These are phyloP conservation scores for Pyrenophora teres DNA, from an alignment of 2,329 filamentous ascomycete genomes.

Conservation along the genomic window DNA sequence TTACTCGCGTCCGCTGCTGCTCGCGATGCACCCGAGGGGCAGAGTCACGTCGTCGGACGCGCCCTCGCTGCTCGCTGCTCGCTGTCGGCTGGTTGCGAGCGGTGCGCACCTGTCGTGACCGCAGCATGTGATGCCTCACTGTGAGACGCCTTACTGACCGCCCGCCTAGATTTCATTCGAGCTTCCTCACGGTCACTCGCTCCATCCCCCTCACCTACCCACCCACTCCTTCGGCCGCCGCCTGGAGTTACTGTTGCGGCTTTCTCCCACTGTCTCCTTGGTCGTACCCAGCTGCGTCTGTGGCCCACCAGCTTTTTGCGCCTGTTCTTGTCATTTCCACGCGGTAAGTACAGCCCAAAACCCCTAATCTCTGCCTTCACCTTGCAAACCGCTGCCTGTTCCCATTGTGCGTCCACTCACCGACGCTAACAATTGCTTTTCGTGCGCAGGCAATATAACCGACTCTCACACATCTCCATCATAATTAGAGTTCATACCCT, in stretches of 20 bases:
- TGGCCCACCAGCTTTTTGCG: slow-evolving; percentile 25
- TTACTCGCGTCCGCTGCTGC: not conserved
- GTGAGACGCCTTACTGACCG: slow-evolving; percentile 31
- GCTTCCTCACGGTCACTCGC: slow-evolving; percentile 40
- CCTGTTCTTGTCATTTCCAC: slow-evolving; percentile 26
- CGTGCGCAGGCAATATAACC: slow-evolving; percentile 27
- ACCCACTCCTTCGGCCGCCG: slow-evolving; percentile 30
- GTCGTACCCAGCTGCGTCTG: slow-evolving; percentile 15
- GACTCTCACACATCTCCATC: slow-evolving; percentile 29
- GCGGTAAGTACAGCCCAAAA: slow-evolving; percentile 38
- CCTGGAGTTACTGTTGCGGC: slow-evolving; percentile 42
- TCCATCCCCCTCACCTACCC: slow-evolving; percentile 23
- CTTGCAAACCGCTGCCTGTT: slow-evolving; percentile 9
- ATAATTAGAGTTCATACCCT: slow-evolving; percentile 40
- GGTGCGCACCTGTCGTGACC: slow-evolving; percentile 13
- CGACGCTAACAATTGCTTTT: slow-evolving; percentile 34
- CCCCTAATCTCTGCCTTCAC: slow-evolving; percentile 11
- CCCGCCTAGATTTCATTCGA: slow-evolving; percentile 38
- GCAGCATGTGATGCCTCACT: slow-evolving; percentile 39
- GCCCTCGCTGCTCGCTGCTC: not conserved
- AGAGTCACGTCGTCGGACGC: slow-evolving; percentile 5
- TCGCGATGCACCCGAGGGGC: not conserved
- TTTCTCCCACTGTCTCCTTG: slow-evolving; percentile 35
- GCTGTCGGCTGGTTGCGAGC: slow-evolving; percentile 1
- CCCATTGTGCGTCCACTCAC: slow-evolving; percentile 23